These are phyloP conservation scores for Rhizopogon rudus DNA, from an alignment of 768 basidiomycete genomes.

Conservation along the genomic window DNA sequence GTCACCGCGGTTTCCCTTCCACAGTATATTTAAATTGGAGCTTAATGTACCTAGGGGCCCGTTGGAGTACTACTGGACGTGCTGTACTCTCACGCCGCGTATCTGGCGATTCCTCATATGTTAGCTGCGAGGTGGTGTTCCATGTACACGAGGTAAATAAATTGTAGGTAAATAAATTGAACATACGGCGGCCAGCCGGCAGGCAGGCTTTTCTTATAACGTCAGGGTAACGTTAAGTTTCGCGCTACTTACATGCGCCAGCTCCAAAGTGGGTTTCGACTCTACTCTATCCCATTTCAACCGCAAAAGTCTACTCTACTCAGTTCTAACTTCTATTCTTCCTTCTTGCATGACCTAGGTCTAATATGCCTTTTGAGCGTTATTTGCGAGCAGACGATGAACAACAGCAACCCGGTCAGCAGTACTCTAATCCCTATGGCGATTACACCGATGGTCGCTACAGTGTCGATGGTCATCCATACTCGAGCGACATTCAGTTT, in stretches of 20 bases:
- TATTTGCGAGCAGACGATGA: constrained; percentile 29
- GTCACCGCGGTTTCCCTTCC: too few species aligned
- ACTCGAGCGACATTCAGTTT: constrained; percentile 36
- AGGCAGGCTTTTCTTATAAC: neutral
- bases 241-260: neutral
- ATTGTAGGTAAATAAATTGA: neutral
- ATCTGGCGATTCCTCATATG: too few species aligned
- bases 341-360: neutral
- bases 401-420: constrained; percentile 3
- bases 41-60: too few species aligned
- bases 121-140: too few species aligned
- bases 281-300: neutral
- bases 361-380: constrained; percentile 36
- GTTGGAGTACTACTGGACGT: too few species aligned
- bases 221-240: neutral
- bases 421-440: constrained; percentile 5
- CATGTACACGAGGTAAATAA: too few species aligned
- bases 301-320: neutral
- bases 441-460: constrained; percentile 10
- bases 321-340: neutral
- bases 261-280: neutral
- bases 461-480: constrained; percentile 2
- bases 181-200: neutral
- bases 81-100: too few species aligned
- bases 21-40: too few species aligned